Evolutionary conservation across 139 green algal genomes (phyloP).

Genomic region (Micractinium sp.): DNA sequence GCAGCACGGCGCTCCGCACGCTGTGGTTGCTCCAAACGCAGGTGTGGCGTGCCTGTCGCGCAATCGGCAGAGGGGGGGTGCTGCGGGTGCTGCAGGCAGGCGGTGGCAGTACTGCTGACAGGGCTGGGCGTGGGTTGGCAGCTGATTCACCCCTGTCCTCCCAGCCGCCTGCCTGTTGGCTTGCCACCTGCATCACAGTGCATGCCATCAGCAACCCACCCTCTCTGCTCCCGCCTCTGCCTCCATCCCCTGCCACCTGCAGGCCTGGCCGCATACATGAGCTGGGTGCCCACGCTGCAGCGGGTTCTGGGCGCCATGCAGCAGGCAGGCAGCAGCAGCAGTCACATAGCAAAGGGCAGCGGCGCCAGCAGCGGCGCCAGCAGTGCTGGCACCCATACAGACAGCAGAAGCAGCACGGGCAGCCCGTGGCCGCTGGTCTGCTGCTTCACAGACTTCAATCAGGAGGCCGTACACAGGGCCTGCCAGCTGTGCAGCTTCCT

Average conservation of each 20-base stretch:
- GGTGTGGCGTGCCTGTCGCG: neutral
- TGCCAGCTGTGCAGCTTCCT: neutral
- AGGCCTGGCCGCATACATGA: constrained; percentile 47
- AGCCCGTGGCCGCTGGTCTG: neutral
- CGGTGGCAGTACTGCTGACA: neutral
- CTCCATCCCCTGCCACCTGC: neutral
- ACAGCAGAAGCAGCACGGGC: neutral
- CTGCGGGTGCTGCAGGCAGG: neutral
- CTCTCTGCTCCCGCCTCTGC: neutral
- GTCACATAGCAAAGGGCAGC: neutral
- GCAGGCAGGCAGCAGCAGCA: neutral
- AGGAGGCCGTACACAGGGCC: constrained; percentile 18
- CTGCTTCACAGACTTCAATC: constrained; percentile 36
- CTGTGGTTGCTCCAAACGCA: constrained; percentile 42
- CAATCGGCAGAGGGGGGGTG: neutral
- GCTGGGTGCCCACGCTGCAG: constrained; percentile 47
- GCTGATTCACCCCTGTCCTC: neutral
- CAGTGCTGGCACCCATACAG: too few species aligned
- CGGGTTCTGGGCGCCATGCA: constrained; percentile 10
- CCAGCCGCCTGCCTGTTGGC: neutral
- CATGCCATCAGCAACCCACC: neutral
- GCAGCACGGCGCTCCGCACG: constrained; percentile 3
- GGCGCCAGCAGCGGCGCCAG: neutral
- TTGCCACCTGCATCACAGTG: too few species aligned
- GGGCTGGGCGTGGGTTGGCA: neutral